A percentile compares a stretch with the other conserved stretches of the same genome.
Evolutionary conservation across 768 basidiomycete species (phyloP).

Genomic region (Clavulina sp.): DNA sequence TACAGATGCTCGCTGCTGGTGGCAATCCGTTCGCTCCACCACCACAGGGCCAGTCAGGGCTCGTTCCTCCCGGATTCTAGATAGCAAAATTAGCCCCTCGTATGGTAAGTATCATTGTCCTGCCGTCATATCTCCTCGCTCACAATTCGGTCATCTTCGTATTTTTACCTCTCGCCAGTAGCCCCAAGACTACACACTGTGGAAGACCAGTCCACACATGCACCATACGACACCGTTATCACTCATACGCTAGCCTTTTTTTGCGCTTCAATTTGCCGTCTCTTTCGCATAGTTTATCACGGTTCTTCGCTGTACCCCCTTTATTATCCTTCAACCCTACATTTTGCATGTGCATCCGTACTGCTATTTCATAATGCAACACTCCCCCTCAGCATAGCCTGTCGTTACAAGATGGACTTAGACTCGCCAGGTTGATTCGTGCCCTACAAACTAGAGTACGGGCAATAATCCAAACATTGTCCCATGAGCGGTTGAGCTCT

Average conservation of each 20-base stretch:
- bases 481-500: too few relatives aligned
- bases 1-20: conserved; percentile 58
- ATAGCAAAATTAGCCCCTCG: background rate
- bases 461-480: too few relatives aligned
- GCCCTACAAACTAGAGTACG: too few relatives aligned
- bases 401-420: too few relatives aligned
- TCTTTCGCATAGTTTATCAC: background rate
- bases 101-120: background rate
- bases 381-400: too few relatives aligned
- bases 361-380: too few relatives aligned
- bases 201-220: background rate
- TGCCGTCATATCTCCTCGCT: background rate
- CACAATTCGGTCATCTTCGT: background rate
- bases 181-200: background rate
- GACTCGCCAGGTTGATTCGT: too few relatives aligned
- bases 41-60: conserved; percentile 26
- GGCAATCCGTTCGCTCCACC: conserved; percentile 33
- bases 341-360: too few relatives aligned
- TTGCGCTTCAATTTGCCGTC: background rate
- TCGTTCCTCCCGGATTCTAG: conserved; percentile 80
- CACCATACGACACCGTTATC: background rate
- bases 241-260: background rate
- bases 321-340: too few relatives aligned
- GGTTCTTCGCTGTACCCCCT: background rate
- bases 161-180: background rate